These are phyloP conservation scores for Quercus bicolor DNA, from an alignment of 306 rosid genomes.

Conservation along the genomic window DNA sequence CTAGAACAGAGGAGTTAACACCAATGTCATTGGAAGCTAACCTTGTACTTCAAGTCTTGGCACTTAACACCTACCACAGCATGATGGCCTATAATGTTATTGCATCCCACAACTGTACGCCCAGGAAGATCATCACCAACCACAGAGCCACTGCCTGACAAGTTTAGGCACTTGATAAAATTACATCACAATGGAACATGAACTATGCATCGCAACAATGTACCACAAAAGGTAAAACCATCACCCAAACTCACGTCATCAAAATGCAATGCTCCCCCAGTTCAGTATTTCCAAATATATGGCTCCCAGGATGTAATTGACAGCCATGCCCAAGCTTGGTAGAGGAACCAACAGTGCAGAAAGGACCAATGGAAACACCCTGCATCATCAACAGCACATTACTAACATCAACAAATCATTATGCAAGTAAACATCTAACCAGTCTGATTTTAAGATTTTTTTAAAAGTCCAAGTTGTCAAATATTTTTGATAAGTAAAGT, in stretches of 20 bases:
- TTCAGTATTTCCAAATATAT: constrained; percentile 69
- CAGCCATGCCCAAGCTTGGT: constrained; percentile 77
- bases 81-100: constrained; percentile 83
- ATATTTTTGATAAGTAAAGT: no score
- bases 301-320: constrained; percentile 74
- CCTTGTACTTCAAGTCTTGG: constrained; percentile 91
- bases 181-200: neutral
- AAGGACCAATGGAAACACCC: constrained; percentile 92
- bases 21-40: constrained; percentile 15
- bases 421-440: neutral
- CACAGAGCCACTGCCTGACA: constrained; percentile 85
- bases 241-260: constrained; percentile 72
- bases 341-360: constrained; percentile 78
- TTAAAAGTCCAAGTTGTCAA: no score
- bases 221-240: constrained; percentile 11
- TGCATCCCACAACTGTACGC: constrained; percentile 60
- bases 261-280: constrained; percentile 70
- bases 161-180: constrained; percentile 19
- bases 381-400: constrained; percentile 24
- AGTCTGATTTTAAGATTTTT: neutral
- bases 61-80: constrained; percentile 82
- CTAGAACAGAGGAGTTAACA: neutral
- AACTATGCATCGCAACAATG: neutral
- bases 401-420: constrained; percentile 6
- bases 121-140: constrained; percentile 94